phyloP scores from a whole-genome alignment of 176 grass and related monocot species.

The Avena eriantha region DNA sequence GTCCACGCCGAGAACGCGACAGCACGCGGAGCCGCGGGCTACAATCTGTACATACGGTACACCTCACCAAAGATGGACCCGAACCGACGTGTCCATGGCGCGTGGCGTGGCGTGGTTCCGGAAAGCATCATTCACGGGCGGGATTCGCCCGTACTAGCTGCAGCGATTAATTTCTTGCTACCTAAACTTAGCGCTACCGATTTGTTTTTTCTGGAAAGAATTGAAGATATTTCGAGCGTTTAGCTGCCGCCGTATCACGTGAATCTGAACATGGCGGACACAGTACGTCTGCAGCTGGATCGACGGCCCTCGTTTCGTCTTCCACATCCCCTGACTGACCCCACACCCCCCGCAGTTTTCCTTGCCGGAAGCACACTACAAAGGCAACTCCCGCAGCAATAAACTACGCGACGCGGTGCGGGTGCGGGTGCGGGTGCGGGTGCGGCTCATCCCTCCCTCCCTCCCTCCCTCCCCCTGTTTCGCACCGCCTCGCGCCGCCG shows the following conservation, averaged over 20 bases:
- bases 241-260: not conserved
- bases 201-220: not conserved
- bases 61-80: no score
- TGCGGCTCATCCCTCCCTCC: no score
- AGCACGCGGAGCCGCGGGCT: no score
- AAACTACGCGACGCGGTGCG: constrained; percentile 2
- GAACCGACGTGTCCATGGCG: not conserved
- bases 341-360: not conserved
- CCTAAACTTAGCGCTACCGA: not conserved
- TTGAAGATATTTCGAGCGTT: not conserved
- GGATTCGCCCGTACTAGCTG: not conserved
- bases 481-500: not conserved
- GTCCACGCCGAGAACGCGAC: no score
- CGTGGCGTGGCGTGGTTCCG: not conserved
- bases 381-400: not conserved
- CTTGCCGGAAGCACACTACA: not conserved
- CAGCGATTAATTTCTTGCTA: not conserved
- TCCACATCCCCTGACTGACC: not conserved
- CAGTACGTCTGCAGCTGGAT: no score
- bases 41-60: no score
- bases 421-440: no score
- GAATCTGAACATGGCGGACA: not conserved
- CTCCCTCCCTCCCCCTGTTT: no score
- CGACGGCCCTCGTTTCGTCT: not conserved
- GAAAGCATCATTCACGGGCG: not conserved